Evolutionary conservation across 2,329 filamentous ascomycete species (phyloP), one percentile per base, ranked within the genome.

Genomic region (Leptodontidium sp.): DNA sequence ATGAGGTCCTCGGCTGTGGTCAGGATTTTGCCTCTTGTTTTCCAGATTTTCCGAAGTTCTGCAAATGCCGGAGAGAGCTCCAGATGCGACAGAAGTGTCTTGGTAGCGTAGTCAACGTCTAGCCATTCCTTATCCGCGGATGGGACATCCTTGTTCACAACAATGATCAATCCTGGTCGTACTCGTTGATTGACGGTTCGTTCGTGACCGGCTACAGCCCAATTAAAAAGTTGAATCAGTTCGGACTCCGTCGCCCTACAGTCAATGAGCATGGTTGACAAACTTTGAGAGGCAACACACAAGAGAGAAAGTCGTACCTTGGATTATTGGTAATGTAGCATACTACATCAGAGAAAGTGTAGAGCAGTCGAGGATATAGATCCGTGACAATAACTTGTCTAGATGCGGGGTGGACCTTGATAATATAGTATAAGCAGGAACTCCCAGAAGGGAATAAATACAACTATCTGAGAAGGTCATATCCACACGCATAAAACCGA

Each of bases 301-400:
- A 45, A 45, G 40, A 45, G 40, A 63, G 43, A 47, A 24, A 29
- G 4, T 9, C 32, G 11, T 61, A 66, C 64, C 64, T 66, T 4
- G 64, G 50, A 45, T 66, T 66, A 49, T 29, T 45, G 32, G 38
- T 61, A 29, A 66, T 45, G 32, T 66, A 66, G 55, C 64, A 66
- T 26, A 66, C 64, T 21, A 66, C 53, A 61, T 66, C 64, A n/a
- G 64, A 61, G 21, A 66, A 66, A n/a, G 50, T 35, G 45, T 66
- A 66, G 6, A 66, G 21, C 24, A 66, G 59, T 50, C 64, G 35
- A 21, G 64, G 64, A 47, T 66, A 66, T 35, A 66, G 38, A 15
- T 66, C 40, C 21, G 26, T 52, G 50, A 49, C 35, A 24, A 64
- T 21, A 43, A 49, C 9, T 45, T 45, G 40, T 45, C 40, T 45